A percentile compares a stretch with the other conserved stretches of the same genome.
These are phyloP conservation scores for Russula sp. DNA, from an alignment of 768 basidiomycete species.

Conservation along the genomic window DNA sequence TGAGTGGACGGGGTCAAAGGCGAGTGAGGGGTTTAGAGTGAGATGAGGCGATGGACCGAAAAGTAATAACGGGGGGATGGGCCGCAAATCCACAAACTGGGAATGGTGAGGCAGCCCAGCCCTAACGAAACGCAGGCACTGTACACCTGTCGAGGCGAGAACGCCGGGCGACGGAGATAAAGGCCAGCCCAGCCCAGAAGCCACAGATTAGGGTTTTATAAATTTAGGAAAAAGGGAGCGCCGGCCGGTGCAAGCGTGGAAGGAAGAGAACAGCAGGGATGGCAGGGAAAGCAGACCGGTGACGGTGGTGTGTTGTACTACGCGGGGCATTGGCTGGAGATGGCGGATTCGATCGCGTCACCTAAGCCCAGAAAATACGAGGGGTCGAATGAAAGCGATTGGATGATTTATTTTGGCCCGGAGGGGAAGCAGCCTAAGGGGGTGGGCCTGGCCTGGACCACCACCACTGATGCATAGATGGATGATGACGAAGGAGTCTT, in stretches of 20 bases:
- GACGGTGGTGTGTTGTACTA: neutral
- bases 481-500: neutral
- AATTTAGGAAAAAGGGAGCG: conserved; percentile 19
- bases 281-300: no score
- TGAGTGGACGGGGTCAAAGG: neutral
- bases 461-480: no score
- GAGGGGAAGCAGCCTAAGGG: no score
- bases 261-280: neutral
- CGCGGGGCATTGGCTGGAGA: conserved; percentile 12
- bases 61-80: conserved; percentile 5
- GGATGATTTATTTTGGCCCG: conserved; percentile 4
- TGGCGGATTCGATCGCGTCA: conserved; percentile 6
- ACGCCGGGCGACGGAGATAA: conserved; percentile 27
- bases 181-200: conserved; percentile 23
- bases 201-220: conserved; percentile 26
- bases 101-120: conserved; percentile 22
- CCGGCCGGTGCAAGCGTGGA: conserved; percentile 17
- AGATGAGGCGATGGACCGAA: conserved; percentile 11
- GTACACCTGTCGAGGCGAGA: conserved; percentile 6
- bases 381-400: conserved; percentile 2
- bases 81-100: conserved; percentile 11
- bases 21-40: conserved; percentile 9
- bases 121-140: conserved; percentile 11
- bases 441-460: no score
- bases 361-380: conserved; percentile 9